Percentiles rank a stretch among this genome's conserved stretches.
Evolutionary conservation across 2,329 filamentous ascomycete species (phyloP).

Genomic region (Arachnopeziza araneosa): DNA sequence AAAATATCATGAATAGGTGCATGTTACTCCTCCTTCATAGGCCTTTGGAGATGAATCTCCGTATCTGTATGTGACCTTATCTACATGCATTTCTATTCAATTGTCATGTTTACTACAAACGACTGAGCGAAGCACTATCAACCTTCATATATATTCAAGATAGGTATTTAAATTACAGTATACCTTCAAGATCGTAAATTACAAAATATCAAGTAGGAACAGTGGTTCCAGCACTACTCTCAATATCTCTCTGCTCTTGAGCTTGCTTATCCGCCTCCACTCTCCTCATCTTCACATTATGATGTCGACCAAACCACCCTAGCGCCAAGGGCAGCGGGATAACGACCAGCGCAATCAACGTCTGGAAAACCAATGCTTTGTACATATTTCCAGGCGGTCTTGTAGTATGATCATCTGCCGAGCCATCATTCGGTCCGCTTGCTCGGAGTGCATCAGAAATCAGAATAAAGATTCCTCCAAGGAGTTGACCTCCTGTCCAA

Average conservation of each 20-base stretch:
- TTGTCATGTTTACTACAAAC: no score
- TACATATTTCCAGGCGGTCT: conserved; percentile 67
- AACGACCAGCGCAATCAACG: conserved; percentile 59
- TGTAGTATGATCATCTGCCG: conserved; percentile 36
- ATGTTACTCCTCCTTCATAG: background rate
- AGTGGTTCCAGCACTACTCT: background rate
- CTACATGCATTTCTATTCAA: no score
- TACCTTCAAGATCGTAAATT: no score
- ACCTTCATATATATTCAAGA: no score
- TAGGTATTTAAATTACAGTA: no score
- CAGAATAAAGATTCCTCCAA: conserved; percentile 81
- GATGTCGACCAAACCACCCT: conserved; percentile 60
- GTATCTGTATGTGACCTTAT: no score
- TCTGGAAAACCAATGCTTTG: conserved; percentile 70
- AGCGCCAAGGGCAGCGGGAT: conserved; percentile 64
- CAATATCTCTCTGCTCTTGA: conserved; percentile 6
- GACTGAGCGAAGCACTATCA: no score
- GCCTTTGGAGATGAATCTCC: background rate
- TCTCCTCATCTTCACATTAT: conserved; percentile 46
- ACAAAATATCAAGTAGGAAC: background rate
- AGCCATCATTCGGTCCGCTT: conserved; percentile 26
- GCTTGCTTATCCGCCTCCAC: conserved; percentile 33
- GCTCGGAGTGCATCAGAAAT: conserved; percentile 69
- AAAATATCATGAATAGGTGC: background rate
- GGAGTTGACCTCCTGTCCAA: conserved; percentile 81